Conservation (phyloP, 257 asterid genomes). For the Fraxinus pennsylvanica region DNA sequence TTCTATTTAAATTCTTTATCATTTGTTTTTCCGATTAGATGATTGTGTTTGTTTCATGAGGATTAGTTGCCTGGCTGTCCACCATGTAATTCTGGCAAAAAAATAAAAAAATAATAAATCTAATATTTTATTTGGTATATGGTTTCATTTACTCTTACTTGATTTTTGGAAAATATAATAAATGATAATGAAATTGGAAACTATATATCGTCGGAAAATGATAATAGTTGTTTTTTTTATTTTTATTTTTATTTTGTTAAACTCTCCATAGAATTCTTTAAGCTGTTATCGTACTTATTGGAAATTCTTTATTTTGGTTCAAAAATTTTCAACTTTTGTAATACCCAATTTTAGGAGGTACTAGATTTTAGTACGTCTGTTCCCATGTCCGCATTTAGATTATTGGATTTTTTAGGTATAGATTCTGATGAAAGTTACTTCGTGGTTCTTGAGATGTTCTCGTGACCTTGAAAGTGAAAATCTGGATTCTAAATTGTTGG, state of each 20-base stretch:
- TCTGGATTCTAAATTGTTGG: too few relatives aligned
- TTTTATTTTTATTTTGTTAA: constrained; percentile 20
- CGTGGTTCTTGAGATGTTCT: neutral
- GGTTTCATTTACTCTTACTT: neutral
- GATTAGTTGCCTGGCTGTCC: constrained; percentile 18
- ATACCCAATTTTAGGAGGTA: constrained; percentile 5
- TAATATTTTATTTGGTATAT: constrained; percentile 9
- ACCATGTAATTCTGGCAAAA: constrained; percentile 5
- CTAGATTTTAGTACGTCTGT: neutral
- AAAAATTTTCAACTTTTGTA: constrained; percentile 6
- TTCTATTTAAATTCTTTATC: neutral
- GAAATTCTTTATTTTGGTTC: neutral
- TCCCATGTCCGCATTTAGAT: constrained; percentile 8
- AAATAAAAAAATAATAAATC: neutral
- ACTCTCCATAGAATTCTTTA: neutral
- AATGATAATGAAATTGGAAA: neutral
- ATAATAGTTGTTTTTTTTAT: neutral
- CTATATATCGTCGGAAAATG: neutral
- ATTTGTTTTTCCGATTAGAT: constrained; percentile 17
- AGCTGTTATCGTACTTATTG: constrained; percentile 1
- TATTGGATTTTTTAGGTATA: neutral
- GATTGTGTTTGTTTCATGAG: constrained; percentile 27
- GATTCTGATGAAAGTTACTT: constrained; percentile 22
- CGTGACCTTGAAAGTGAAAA: neutral
- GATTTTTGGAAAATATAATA: too few relatives aligned